phyloP scores from a whole-genome alignment of 1,284 basidiomycete species.

The Singerocomus rubriflavus region DNA sequence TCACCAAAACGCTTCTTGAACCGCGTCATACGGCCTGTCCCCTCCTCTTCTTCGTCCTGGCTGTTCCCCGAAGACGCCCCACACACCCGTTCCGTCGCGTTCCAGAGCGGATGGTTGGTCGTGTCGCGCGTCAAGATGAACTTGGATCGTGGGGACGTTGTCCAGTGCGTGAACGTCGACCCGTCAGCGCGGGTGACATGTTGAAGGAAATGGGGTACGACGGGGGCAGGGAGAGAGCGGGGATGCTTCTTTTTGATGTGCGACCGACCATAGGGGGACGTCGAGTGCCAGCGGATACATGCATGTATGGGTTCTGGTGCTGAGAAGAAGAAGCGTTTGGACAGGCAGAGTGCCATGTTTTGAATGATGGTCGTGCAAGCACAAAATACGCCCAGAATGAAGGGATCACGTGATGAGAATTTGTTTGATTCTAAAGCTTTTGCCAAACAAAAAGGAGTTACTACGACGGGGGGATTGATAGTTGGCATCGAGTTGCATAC shows the following conservation, averaged over 20 bases:
- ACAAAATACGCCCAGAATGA: no score
- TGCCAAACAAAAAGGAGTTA: no score
- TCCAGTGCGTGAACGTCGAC: slow-evolving; percentile 82
- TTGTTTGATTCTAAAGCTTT: no score
- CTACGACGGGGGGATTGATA: no score
- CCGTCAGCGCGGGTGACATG: slow-evolving; percentile 81
- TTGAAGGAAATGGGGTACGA: slow-evolving; percentile 83
- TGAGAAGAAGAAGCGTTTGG: slow-evolving; percentile 13
- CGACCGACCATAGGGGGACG: slow-evolving; percentile 71
- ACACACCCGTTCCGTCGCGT: slow-evolving; percentile 47
- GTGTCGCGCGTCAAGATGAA: slow-evolving; percentile 79
- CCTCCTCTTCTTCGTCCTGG: slow-evolving; percentile 65
- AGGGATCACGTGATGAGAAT: no score
- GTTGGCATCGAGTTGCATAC: no score
- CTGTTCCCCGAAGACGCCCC: slow-evolving; percentile 58
- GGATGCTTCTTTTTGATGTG: slow-evolving; percentile 71
- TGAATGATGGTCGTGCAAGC: no score
- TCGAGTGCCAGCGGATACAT: slow-evolving; percentile 47
- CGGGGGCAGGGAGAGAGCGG: slow-evolving; percentile 69
- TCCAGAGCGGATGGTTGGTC: slow-evolving; percentile 83
- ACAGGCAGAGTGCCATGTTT: slow-evolving; percentile 8
- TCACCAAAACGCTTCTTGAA: slow-evolving; percentile 77
- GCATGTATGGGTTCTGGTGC: slow-evolving; percentile 9
- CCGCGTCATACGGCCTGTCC: slow-evolving; percentile 73
- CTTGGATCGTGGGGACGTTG: slow-evolving; percentile 76